phyloP scores from a whole-genome alignment of 2,329 filamentous ascomycete species.

The Metarhizium guizhouense region DNA sequence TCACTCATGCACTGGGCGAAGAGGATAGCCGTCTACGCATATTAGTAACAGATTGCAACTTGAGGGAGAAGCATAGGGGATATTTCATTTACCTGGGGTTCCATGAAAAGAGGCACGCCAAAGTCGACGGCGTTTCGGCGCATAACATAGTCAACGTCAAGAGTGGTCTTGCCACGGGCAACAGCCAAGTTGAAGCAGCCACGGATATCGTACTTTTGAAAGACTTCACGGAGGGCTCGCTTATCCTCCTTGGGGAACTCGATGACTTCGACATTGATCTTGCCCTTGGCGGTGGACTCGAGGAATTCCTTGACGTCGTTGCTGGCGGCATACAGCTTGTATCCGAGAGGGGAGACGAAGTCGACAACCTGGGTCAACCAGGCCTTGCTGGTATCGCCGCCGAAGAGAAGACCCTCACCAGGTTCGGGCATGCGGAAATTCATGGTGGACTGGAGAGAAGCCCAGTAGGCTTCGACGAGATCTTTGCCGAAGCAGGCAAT shows the following conservation, averaged over 20 bases:
- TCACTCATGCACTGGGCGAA: conserved; percentile 96
- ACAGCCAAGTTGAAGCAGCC: conserved; percentile 93
- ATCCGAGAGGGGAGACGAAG: conserved; percentile 79
- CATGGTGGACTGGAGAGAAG: conserved; percentile 92
- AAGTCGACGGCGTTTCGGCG: conserved; percentile 97
- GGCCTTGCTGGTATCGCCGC: conserved; percentile 66
- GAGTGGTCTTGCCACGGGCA: conserved; percentile 69
- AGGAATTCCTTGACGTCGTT: conserved; percentile 74
- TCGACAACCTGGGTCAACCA: conserved; percentile 74
- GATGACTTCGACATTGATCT: conserved; percentile 74
- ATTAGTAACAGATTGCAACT: background rate
- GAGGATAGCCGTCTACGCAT: conserved; percentile 73
- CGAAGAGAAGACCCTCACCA: conserved; percentile 90
- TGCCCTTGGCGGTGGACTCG: conserved; percentile 59
- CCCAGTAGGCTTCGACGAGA: conserved; percentile 95
- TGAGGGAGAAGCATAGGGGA: background rate
- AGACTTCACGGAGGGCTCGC: conserved; percentile 86
- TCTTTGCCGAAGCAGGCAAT: conserved; percentile 98
- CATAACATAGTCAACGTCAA: conserved; percentile 98
- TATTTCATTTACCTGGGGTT: conserved; percentile 68
- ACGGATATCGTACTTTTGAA: conserved; percentile 92
- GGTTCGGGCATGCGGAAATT: conserved; percentile 96
- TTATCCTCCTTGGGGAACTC: conserved; percentile 97
- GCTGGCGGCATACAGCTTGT: conserved; percentile 87
- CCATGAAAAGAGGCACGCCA: conserved; percentile 95